Percentiles rank a stretch among this genome's conserved stretches.
These are phyloP conservation scores for Cutaneotrichosporon dermatis DNA, from an alignment of 1,284 basidiomycete species.

Conservation along the genomic window DNA sequence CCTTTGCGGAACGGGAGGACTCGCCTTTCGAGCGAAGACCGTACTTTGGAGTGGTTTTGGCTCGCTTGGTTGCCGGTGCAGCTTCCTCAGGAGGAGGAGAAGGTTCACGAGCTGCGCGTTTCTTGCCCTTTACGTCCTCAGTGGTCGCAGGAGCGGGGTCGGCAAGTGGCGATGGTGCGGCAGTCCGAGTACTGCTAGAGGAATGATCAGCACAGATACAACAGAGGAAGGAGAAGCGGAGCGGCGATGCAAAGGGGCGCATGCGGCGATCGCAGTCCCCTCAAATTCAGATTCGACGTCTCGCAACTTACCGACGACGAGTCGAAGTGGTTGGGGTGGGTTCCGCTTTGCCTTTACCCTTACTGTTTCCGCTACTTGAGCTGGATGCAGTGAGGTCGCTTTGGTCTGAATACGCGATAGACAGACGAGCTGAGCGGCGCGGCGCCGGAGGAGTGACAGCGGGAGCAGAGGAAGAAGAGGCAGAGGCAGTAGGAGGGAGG, in stretches of 20 bases:
- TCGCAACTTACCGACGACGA: neutral
- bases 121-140: constrained; percentile 43
- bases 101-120: constrained; percentile 26
- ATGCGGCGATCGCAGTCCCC: neutral
- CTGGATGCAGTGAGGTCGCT: constrained; percentile 4
- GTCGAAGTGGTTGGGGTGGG: neutral
- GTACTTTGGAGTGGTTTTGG: constrained; percentile 18
- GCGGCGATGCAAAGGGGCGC: too few relatives aligned
- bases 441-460: neutral
- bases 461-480: neutral
- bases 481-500: neutral
- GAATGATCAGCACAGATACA: neutral
- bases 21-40: too few relatives aligned
- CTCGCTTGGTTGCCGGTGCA: constrained; percentile 19
- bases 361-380: constrained; percentile 11
- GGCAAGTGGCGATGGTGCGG: neutral
- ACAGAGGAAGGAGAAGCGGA: neutral
- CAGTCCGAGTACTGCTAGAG: constrained; percentile 9
- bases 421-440: constrained; percentile 37
- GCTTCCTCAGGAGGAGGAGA: constrained; percentile 13
- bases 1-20: constrained; percentile 22
- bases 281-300: neutral
- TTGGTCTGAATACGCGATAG: constrained; percentile 19
- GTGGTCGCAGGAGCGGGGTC: constrained; percentile 4
- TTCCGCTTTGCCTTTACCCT: constrained; percentile 33